Evolutionary conservation across 2,329 filamentous ascomycete species (phyloP).

Genomic region (Fusarium gaditjirri): DNA sequence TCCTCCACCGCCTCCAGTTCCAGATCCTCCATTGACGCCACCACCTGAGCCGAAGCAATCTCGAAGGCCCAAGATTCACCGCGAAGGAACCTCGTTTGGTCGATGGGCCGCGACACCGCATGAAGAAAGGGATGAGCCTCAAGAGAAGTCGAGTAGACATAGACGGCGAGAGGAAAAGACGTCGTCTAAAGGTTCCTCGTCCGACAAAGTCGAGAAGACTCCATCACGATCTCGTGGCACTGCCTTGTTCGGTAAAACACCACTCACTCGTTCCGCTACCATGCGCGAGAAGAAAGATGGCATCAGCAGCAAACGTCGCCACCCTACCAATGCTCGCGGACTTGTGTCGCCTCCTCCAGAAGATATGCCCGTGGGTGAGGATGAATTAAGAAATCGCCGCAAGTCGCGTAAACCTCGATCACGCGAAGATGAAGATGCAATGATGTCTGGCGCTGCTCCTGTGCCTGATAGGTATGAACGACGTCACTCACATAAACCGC

Average conservation of each 20-base stretch:
- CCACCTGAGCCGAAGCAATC: constrained; percentile 67
- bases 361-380: constrained; percentile 71
- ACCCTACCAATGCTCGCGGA: constrained; percentile 73
- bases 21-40: constrained; percentile 60
- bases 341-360: constrained; percentile 80
- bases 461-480: constrained; percentile 46
- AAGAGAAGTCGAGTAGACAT: constrained; percentile 66
- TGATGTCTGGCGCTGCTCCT: constrained; percentile 59
- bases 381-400: constrained; percentile 54
- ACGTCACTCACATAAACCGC: constrained; percentile 56
- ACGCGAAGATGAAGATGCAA: constrained; percentile 55
- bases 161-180: constrained; percentile 70
- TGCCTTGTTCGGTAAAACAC: constrained; percentile 75
- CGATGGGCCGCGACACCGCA: constrained; percentile 71
- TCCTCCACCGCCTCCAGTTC: constrained; percentile 55
- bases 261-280: constrained; percentile 75
- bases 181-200: constrained; percentile 76
- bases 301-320: constrained; percentile 67
- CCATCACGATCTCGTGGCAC: constrained; percentile 65
- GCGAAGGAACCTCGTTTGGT: constrained; percentile 78
- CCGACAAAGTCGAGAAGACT: constrained; percentile 71
- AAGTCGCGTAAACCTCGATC: constrained; percentile 54
- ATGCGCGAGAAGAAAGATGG: constrained; percentile 71
- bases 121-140: constrained; percentile 64
- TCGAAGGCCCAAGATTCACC: constrained; percentile 79